Evolutionary conservation across 345 rosid genomes (phyloP).

Genomic region (Linum tenue): DNA sequence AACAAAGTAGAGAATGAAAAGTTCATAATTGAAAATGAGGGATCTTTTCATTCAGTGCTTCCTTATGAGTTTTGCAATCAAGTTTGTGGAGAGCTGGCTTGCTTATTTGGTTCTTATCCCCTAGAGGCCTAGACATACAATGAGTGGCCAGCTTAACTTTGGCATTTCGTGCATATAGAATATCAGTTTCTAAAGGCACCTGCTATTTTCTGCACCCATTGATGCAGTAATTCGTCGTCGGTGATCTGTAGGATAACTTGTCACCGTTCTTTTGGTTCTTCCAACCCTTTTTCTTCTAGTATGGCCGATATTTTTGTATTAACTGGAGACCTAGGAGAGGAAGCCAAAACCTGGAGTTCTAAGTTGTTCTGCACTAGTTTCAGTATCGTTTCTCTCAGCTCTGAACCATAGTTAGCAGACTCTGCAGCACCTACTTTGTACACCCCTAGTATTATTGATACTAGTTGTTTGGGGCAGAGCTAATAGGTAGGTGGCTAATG

Average conservation of each 20-base stretch:
- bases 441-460: constrained; percentile 58
- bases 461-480: no score
- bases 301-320: constrained; percentile 10
- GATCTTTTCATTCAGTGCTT: not conserved
- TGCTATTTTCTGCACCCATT: constrained; percentile 47
- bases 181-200: constrained; percentile 18
- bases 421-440: constrained; percentile 10
- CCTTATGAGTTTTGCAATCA: not conserved
- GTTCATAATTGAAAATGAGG: not conserved
- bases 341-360: constrained; percentile 51
- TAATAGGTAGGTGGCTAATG: no score
- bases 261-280: constrained; percentile 19
- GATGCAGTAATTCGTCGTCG: constrained; percentile 39
- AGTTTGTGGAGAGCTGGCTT: not conserved
- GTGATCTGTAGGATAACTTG: constrained; percentile 49
- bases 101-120: not conserved
- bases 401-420: constrained; percentile 21
- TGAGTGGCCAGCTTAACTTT: constrained; percentile 7
- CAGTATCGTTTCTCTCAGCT: constrained; percentile 43
- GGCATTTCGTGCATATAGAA: constrained; percentile 4
- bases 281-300: constrained; percentile 14
- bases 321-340: constrained; percentile 19
- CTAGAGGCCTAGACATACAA: not conserved
- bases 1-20: no score
- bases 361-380: constrained; percentile 53